Evolutionary conservation across 306 rosid genomes (phyloP).

Genomic region (Acacia confusa): DNA sequence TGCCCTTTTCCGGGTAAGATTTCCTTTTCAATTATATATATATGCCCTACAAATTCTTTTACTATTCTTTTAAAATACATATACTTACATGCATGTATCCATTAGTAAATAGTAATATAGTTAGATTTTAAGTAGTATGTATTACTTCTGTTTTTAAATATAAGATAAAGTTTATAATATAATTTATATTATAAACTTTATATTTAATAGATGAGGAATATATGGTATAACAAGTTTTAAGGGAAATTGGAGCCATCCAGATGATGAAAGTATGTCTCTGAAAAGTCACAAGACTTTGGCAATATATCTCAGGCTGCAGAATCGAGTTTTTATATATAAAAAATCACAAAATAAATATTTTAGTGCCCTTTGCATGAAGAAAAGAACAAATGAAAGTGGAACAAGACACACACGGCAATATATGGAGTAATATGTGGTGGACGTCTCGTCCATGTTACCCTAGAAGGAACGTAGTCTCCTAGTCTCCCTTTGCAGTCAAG

Average conservation of each 20-base stretch:
- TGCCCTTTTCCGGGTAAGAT: neutral
- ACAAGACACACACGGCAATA: neutral
- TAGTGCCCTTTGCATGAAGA: too few relatives aligned
- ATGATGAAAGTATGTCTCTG: neutral
- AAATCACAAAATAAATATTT: neutral
- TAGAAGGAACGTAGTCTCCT: neutral
- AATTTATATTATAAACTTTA: too few relatives aligned
- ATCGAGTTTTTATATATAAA: neutral
- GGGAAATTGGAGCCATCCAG: neutral
- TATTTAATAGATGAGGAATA: too few relatives aligned
- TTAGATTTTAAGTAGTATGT: too few relatives aligned
- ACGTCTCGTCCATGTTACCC: neutral
- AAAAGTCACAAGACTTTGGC: neutral
- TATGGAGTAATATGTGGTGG: neutral
- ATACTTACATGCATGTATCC: too few relatives aligned
- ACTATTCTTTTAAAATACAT: too few relatives aligned
- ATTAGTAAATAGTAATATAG: too few relatives aligned
- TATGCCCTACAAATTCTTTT: too few relatives aligned
- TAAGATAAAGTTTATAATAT: too few relatives aligned
- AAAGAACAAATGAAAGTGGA: neutral
- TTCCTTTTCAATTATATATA: neutral
- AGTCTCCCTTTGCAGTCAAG: neutral
- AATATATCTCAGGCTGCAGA: neutral
- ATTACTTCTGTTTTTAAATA: too few relatives aligned
- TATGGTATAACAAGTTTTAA: too few relatives aligned